phyloP scores from a whole-genome alignment of 192 early-diverging fungal species.

The Gamsiella multidivaricata region DNA sequence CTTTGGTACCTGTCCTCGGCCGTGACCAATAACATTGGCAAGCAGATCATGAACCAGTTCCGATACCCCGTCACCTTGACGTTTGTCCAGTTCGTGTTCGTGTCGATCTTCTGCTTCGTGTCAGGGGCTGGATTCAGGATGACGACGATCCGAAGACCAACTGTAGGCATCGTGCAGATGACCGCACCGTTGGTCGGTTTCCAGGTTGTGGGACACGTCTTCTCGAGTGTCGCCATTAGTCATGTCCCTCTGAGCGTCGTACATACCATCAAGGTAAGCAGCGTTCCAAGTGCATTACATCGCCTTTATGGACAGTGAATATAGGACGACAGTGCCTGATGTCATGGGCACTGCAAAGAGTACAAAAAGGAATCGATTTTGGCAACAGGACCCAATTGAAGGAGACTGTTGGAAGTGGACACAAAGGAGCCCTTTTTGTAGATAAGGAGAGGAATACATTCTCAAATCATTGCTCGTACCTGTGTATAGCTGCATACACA shows the following conservation, averaged over 20 bases:
- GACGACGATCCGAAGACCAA: slow-evolving; percentile 66
- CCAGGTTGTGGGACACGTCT: slow-evolving; percentile 87
- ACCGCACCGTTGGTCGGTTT: slow-evolving; percentile 81
- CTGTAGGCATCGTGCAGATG: slow-evolving; percentile 63
- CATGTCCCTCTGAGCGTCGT: slow-evolving; percentile 84
- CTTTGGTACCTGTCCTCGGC: slow-evolving; percentile 88
- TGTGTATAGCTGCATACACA: no score
- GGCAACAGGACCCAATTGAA: no score
- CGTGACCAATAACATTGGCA: slow-evolving; percentile 85
- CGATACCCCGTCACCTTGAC: slow-evolving; percentile 87
- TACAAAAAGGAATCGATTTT: no score
- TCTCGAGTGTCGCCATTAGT: slow-evolving; percentile 81
- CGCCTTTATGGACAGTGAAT: no score
- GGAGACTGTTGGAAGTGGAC: no score
- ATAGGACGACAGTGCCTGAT: no score
- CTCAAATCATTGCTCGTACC: no score
- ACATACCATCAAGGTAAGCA: slow-evolving; percentile 89
- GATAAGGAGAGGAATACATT: no score
- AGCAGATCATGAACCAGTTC: slow-evolving; percentile 82
- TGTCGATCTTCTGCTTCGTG: slow-evolving; percentile 70
- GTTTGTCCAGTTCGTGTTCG: slow-evolving; percentile 85
- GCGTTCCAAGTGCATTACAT: not conserved
- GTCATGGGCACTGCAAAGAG: no score
- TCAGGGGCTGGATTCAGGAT: slow-evolving; percentile 49
- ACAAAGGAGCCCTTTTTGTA: no score